Base-by-base conservation (phyloP, 2,329 filamentous ascomycete genomes). In the Zalaria obscura region DNA sequence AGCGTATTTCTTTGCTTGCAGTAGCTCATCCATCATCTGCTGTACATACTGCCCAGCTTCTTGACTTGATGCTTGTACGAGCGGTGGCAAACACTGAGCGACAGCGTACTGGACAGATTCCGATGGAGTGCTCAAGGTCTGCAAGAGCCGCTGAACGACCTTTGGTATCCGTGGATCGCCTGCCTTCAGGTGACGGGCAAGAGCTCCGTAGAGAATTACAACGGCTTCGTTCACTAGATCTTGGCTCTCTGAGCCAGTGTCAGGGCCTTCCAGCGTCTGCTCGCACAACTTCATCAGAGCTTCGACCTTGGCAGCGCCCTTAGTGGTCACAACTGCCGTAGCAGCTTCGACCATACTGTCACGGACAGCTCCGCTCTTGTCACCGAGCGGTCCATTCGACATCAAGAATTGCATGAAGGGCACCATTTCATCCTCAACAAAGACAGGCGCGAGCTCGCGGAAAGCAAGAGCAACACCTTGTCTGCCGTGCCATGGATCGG, bases 61-160 rank as follows among this genome's bases (percentile, higher is more conserved):
- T 46, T 88, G 77, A 27, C 75, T 75, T 37, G 83, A 89, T 3
- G 85, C 81, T 44, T 77, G 79, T 28, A 98, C 78, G n/a, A 98
- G 70, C 1, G 91, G 88, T 9, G 91, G 89, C 25, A 98, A 68
- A 53, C 91, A 98, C 55, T 91, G 85, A 3, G 93, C 87, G 44
- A 96, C 88, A 37, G 91, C 91, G 57, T 91, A 95, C 61, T 98
- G 91, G 1, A 98, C 91, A 10, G 85, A 88, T 61, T 98, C 91
- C 0, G 91, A 96, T 27, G 91, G 91, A 8, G 89, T 96, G 59
- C 82, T 91, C 36, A 98, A 69, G 5, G 93, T 95, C 25, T 78
- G 76, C 42, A 98, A 71, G 25, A 98, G 70, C 47, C 87, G 78
- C 51, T 89, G 80, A 39, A 98, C 80, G 36, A 98, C 91, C 43